Conservation (phyloP, 1,284 basidiomycete genomes). For the Phylloboletellus chloephorus region DNA sequence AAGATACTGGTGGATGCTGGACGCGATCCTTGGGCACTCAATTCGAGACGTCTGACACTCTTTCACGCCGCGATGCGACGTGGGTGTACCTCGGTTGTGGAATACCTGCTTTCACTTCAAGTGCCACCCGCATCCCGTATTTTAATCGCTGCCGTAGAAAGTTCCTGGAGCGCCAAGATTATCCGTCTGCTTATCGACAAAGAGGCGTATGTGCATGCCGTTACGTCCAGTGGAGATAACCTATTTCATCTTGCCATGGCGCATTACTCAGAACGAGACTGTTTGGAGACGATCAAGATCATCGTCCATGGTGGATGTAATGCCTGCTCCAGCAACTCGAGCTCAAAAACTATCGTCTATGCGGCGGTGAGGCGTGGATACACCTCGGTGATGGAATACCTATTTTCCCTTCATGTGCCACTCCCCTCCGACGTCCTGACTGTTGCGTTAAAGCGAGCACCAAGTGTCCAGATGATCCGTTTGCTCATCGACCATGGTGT, state of each 20-base stretch:
- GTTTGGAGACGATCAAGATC: background rate
- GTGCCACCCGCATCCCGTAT: background rate
- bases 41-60: background rate
- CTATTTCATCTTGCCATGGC: background rate
- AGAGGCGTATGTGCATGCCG: background rate
- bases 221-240: background rate
- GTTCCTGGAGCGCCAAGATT: too few relatives aligned
- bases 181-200: background rate
- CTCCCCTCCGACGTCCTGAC: too few relatives aligned
- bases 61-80: background rate
- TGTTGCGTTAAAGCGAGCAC: too few relatives aligned
- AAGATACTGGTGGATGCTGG: background rate
- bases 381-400: too few relatives aligned
- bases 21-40: background rate
- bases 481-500: too few relatives aligned
- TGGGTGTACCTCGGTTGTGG: background rate
- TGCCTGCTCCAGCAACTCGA: too few relatives aligned
- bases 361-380: too few relatives aligned
- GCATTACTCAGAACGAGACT: background rate
- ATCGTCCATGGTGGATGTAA: background rate
- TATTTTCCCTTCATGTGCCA: too few relatives aligned
- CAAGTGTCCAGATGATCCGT: too few relatives aligned
- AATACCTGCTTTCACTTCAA: background rate
- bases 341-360: too few relatives aligned
- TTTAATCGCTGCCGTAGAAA: too few relatives aligned